phyloP scores from a whole-genome alignment of 2,329 filamentous ascomycete genomes.

The Thermothelomyces thermophilus region DNA sequence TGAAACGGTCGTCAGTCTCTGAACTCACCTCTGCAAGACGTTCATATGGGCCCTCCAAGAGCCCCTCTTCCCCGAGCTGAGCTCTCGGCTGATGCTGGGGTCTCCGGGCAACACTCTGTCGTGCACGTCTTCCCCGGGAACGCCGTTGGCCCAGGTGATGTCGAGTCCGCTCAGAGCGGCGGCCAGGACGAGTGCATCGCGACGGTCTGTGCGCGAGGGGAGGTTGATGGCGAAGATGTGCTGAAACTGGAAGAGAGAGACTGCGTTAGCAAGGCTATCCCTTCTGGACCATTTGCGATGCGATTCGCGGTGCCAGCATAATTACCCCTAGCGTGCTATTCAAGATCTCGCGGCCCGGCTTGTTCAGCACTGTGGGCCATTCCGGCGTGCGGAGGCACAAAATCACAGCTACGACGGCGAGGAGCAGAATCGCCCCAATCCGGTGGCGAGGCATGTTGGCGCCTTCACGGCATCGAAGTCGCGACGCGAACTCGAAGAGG shows the following conservation, averaged over 20 bases:
- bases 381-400: not conserved
- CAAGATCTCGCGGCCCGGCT: not conserved
- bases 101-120: constrained; percentile 33
- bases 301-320: not conserved
- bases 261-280: not conserved
- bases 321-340: constrained; percentile 7
- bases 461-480: not conserved
- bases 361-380: not conserved
- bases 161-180: constrained; percentile 39
- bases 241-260: constrained; percentile 36
- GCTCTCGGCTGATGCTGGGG: constrained; percentile 26
- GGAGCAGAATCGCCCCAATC: not conserved
- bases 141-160: constrained; percentile 42
- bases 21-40: constrained; percentile 20
- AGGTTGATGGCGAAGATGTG: constrained; percentile 48
- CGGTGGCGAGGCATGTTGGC: constrained; percentile 2
- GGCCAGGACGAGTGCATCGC: constrained; percentile 43
- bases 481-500: not conserved
- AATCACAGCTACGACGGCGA: not conserved
- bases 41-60: constrained; percentile 40
- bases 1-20: not conserved
- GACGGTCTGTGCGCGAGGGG: constrained; percentile 43
- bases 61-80: constrained; percentile 28
- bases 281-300: too few species aligned
- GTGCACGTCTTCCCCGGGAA: constrained; percentile 33